Percentiles rank a stretch among this genome's conserved stretches.
Evolutionary conservation across 2,329 filamentous ascomycete species (phyloP).

Genomic region (Neoascochyta sp.): DNA sequence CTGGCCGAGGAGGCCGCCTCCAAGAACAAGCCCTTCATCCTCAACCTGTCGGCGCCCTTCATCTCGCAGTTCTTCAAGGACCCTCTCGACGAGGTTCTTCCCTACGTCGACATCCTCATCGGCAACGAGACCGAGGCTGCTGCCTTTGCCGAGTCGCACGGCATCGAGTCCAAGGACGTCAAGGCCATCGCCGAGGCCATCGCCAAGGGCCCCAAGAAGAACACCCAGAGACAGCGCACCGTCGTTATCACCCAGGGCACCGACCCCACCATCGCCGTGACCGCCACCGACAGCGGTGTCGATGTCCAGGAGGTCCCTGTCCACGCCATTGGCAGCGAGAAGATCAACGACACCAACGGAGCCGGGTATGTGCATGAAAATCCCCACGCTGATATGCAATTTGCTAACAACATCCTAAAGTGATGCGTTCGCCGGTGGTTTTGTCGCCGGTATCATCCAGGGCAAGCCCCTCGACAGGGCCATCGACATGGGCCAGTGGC

Average conservation of each 20-base stretch:
- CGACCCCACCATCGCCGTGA: conserved; percentile 78
- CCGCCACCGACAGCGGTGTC: conserved; percentile 62
- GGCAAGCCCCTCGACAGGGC: conserved; percentile 73
- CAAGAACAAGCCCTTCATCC: conserved; percentile 84
- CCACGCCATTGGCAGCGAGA: conserved; percentile 67
- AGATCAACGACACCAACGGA: conserved; percentile 95
- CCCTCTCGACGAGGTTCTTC: conserved; percentile 75
- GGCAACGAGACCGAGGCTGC: conserved; percentile 95
- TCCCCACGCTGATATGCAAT: too few relatives aligned
- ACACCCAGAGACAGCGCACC: conserved; percentile 74
- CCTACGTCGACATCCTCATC: conserved; percentile 94
- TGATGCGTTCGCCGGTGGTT: conserved; percentile 93
- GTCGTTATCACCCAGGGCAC: conserved; percentile 96
- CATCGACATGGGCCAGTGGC: conserved; percentile 94
- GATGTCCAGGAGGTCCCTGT: conserved; percentile 76
- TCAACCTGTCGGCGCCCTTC: conserved; percentile 93
- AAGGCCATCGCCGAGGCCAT: conserved; percentile 81
- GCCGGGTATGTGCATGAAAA: conserved; percentile 68
- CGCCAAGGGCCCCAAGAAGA: conserved; percentile 88
- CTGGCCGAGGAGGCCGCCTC: conserved; percentile 84
- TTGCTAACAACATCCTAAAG: conserved; percentile 42
- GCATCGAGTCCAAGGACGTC: conserved; percentile 69
- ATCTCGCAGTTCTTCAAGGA: conserved; percentile 98
- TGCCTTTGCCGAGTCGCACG: conserved; percentile 79
- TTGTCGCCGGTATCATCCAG: conserved; percentile 83